phyloP scores from a whole-genome alignment of 1,139 yeast species.

The Candida pseudocylindracea region DNA sequence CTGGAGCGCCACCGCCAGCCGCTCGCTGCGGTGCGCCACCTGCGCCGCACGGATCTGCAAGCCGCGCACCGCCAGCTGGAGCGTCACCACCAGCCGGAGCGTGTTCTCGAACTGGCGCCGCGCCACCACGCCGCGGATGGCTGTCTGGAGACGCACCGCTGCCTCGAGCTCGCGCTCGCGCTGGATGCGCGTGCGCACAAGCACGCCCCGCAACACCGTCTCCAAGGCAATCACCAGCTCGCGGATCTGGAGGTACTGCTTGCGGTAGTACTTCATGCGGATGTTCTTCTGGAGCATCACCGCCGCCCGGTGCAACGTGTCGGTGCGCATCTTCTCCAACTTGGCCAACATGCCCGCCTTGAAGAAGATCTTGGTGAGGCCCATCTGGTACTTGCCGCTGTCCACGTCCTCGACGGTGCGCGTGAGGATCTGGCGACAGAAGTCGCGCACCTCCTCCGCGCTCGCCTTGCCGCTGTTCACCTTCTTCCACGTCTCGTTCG shows the following conservation, averaged over 20 bases:
- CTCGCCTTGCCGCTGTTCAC: constrained; percentile 33
- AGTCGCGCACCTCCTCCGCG: constrained; percentile 32
- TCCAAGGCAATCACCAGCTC: constrained; percentile 37
- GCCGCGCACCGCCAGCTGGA: constrained; percentile 44
- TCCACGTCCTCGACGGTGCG: constrained; percentile 33
- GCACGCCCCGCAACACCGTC: constrained; percentile 36
- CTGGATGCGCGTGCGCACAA: constrained; percentile 34
- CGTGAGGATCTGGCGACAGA: constrained; percentile 47
- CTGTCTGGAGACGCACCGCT: constrained; percentile 53
- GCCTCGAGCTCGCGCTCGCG: constrained; percentile 38
- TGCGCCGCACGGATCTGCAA: constrained; percentile 17
- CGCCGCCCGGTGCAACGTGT: constrained; percentile 58
- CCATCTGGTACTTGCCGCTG: constrained; percentile 54
- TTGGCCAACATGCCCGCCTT: constrained; percentile 93
- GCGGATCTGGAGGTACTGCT: constrained; percentile 30
- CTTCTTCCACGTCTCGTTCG: constrained; percentile 46
- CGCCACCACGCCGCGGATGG: constrained; percentile 40
- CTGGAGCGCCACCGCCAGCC: constrained; percentile 55
- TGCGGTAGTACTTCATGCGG: constrained; percentile 43
- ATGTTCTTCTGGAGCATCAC: constrained; percentile 72
- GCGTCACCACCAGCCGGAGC: constrained; percentile 24
- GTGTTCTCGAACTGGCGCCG: constrained; percentile 23
- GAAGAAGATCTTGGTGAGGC: constrained; percentile 81
- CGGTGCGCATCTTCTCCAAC: constrained; percentile 68
- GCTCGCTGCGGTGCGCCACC: constrained; percentile 6